These are phyloP conservation scores for Fusarium ramigenum DNA, from an alignment of 2,329 filamentous ascomycete species.

Conservation along the genomic window DNA sequence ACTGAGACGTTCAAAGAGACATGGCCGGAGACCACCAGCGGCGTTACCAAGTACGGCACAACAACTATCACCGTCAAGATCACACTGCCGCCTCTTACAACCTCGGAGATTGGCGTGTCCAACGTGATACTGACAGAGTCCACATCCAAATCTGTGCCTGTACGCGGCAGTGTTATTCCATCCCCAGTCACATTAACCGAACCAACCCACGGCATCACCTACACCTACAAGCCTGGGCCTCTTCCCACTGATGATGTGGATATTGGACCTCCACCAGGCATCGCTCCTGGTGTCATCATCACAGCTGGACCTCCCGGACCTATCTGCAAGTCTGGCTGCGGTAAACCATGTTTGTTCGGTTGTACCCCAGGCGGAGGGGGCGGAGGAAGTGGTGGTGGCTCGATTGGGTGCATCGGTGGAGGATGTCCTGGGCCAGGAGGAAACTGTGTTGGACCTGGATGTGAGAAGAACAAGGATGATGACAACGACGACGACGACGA, in stretches of 20 bases:
- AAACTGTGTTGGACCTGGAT: conserved; percentile 13
- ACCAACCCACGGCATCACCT: conserved; percentile 9
- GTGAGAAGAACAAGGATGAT: not conserved
- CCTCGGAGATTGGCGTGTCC: conserved; percentile 14
- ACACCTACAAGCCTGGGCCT: conserved; percentile 10
- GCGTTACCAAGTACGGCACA: conserved; percentile 14
- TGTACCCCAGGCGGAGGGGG: conserved; percentile 3
- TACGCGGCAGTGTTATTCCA: conserved; percentile 15
- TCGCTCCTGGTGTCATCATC: conserved; percentile 8
- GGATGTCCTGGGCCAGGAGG: conserved; percentile 10
- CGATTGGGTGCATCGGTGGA: not conserved
- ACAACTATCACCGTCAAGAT: conserved; percentile 19
- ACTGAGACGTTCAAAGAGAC: conserved; percentile 19
- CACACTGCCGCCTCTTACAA: conserved; percentile 14
- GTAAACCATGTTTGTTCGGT: conserved; percentile 1
- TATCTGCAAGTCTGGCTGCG: conserved; percentile 12
- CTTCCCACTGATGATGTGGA: conserved; percentile 4
- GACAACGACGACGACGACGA: not conserved
- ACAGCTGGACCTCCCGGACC: conserved; percentile 1
- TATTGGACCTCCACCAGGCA: conserved; percentile 9
- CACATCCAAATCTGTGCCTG: not conserved
- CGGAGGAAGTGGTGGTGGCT: conserved; percentile 5
- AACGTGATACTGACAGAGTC: conserved; percentile 11
- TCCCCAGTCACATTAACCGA: conserved; percentile 11
- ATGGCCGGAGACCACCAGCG: conserved; percentile 12